A percentile compares a stretch with the other conserved stretches of the same genome.
Evolutionary conservation across 495 filamentous ascomycete species (phyloP).

Genomic region (Xylaria sp.): DNA sequence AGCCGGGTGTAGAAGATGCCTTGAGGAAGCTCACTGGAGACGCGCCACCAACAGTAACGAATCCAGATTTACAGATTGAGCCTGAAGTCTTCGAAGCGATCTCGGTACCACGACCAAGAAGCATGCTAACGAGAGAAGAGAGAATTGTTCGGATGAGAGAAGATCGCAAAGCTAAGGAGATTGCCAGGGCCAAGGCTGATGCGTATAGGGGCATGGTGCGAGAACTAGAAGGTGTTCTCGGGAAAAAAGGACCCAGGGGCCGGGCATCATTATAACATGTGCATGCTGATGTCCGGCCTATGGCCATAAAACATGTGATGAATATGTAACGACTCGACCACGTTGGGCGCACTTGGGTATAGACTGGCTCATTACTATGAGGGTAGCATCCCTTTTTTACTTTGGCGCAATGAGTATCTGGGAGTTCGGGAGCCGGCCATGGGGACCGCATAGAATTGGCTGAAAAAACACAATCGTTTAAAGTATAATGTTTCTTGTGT

Average conservation of each 20-base stretch:
- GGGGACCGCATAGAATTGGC: conserved; percentile 6
- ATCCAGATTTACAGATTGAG: conserved; percentile 53
- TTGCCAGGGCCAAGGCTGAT: conserved; percentile 72
- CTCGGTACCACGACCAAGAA: conserved; percentile 76
- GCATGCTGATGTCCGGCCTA: conserved; percentile 1
- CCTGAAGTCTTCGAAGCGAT: conserved; percentile 93
- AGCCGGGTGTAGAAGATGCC: conserved; percentile 60
- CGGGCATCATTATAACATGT: conserved; percentile 38
- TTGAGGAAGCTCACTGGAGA: conserved; percentile 78
- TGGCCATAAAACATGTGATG: conserved; percentile 22
- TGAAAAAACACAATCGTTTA: conserved; percentile 11
- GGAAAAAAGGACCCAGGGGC: conserved; percentile 34
- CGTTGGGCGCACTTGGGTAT: conserved; percentile 25
- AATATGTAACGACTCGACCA: conserved; percentile 28
- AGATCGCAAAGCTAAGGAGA: conserved; percentile 74
- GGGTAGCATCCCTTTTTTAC: neutral
- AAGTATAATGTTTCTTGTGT: conserved; percentile 19
- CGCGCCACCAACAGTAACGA: conserved; percentile 44
- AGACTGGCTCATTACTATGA: conserved; percentile 12
- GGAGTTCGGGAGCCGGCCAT: conserved; percentile 19
- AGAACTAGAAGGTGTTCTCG: conserved; percentile 64
- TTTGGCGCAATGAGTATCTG: conserved; percentile 8
- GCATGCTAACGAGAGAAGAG: conserved; percentile 82
- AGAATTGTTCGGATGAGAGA: conserved; percentile 87
- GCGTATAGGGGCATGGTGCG: conserved; percentile 87